Evolutionary conservation across 73 alveolate species (phyloP).

Genomic region (Paramecium primaurelia): DNA sequence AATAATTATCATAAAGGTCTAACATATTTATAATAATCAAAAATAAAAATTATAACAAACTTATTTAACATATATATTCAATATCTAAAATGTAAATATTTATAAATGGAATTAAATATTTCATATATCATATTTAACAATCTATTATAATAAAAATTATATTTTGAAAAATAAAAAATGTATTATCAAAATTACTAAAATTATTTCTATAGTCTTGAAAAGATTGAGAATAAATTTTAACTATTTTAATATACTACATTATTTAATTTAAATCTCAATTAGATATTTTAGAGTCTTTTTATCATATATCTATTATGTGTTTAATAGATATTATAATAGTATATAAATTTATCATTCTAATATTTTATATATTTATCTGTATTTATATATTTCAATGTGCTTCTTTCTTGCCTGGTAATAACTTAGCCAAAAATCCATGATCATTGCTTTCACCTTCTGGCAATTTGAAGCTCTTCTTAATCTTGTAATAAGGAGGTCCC

Average conservation of each 20-base stretch:
- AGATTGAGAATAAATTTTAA: no score
- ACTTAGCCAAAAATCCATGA: background rate
- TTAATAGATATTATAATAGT: background rate
- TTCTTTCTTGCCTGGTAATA: conserved; percentile 15
- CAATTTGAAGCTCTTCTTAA: background rate
- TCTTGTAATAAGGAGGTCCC: conserved; percentile 60
- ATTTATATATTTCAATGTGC: background rate
- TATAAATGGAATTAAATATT: no score
- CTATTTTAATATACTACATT: no score
- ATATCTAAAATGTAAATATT: no score
- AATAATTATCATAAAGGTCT: background rate
- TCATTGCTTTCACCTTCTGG: background rate
- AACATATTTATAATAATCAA: background rate
- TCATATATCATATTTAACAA: no score
- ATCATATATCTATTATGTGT: no score
- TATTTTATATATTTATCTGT: background rate
- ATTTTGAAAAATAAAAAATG: no score
- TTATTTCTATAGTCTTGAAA: no score
- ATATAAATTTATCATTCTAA: background rate
- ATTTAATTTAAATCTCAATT: no score
- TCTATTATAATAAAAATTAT: no score
- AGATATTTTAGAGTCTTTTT: no score
- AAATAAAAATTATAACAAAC: background rate
- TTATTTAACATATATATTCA: background rate
- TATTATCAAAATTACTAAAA: no score